Conservation (phyloP, 2,329 filamentous ascomycete genomes). For the Anthostomella pinea region DNA sequence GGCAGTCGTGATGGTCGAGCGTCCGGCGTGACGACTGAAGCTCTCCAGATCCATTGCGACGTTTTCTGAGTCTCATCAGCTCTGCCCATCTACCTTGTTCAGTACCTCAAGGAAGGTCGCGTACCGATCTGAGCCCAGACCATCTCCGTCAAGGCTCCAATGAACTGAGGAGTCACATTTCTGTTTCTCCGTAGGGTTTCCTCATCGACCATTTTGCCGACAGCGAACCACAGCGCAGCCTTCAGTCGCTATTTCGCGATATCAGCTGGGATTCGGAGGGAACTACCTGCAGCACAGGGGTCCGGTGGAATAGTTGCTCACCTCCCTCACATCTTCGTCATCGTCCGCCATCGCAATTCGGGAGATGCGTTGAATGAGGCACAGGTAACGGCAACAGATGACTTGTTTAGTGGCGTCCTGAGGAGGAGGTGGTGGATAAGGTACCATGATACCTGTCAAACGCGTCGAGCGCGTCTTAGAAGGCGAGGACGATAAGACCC, state of each 20-base stretch:
- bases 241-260: slow-evolving; percentile 64
- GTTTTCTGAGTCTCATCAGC: slow-evolving; percentile 42
- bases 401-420: too few species aligned
- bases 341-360: slow-evolving; percentile 29
- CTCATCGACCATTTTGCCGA: slow-evolving; percentile 86
- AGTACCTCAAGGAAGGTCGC: background rate
- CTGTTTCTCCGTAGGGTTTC: slow-evolving; percentile 70
- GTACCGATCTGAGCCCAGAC: slow-evolving; percentile 74
- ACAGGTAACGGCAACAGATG: background rate
- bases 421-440: too few species aligned
- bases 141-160: slow-evolving; percentile 72
- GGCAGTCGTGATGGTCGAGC: slow-evolving; percentile 75
- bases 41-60: slow-evolving; percentile 56
- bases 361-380: background rate
- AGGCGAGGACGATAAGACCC: background rate
- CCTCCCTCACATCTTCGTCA: slow-evolving; percentile 32
- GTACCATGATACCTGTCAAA: slow-evolving; percentile 1
- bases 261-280: slow-evolving; percentile 11
- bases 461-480: slow-evolving; percentile 4
- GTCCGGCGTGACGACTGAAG: slow-evolving; percentile 71
- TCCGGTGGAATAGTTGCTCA: slow-evolving; percentile 10
- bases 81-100: background rate
- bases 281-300: too few species aligned
- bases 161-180: slow-evolving; percentile 90
- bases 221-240: slow-evolving; percentile 77